phyloP scores from a whole-genome alignment of 1,139 yeast species.

The Meyerozyma elateridarum region DNA sequence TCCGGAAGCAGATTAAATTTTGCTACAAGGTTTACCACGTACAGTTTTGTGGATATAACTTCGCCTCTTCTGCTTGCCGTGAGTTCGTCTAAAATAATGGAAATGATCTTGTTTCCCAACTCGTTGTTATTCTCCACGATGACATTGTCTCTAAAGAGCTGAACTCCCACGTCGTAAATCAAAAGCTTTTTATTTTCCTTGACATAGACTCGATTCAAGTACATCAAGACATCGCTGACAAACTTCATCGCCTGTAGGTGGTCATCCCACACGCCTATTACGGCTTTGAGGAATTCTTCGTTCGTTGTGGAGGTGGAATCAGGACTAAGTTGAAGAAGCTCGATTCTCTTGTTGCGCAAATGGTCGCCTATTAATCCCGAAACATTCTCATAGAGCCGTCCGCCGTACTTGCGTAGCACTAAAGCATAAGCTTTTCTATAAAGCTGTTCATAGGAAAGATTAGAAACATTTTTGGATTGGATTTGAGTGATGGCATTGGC shows the following conservation, averaged over 20 bases:
- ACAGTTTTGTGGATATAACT: conserved; percentile 45
- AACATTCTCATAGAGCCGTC: conserved; percentile 62
- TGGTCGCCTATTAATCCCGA: conserved; percentile 47
- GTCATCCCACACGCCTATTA: conserved; percentile 65
- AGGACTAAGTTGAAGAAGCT: conserved; percentile 16
- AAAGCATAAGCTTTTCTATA: conserved; percentile 78
- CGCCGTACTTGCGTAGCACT: conserved; percentile 73
- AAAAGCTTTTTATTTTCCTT: conserved; percentile 64
- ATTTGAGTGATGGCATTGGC: conserved; percentile 76
- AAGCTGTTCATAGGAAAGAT: conserved; percentile 77
- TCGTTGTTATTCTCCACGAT: conserved; percentile 40
- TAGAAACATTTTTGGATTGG: conserved; percentile 67
- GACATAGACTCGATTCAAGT: conserved; percentile 79
- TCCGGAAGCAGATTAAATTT: conserved; percentile 62
- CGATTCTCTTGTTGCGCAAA: conserved; percentile 30
- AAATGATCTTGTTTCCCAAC: conserved; percentile 48
- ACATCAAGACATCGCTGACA: conserved; percentile 84
- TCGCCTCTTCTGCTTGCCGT: conserved; percentile 56
- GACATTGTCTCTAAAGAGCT: conserved; percentile 46
- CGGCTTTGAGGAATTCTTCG: conserved; percentile 41
- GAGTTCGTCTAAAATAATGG: conserved; percentile 53
- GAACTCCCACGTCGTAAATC: conserved; percentile 72
- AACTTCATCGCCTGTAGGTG: conserved; percentile 73
- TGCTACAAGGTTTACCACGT: conserved; percentile 55
- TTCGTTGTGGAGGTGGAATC: conserved; percentile 8